These are phyloP conservation scores for Selaginella moellendorffii DNA, from an alignment of 75 land plant species.

Conservation along the genomic window DNA sequence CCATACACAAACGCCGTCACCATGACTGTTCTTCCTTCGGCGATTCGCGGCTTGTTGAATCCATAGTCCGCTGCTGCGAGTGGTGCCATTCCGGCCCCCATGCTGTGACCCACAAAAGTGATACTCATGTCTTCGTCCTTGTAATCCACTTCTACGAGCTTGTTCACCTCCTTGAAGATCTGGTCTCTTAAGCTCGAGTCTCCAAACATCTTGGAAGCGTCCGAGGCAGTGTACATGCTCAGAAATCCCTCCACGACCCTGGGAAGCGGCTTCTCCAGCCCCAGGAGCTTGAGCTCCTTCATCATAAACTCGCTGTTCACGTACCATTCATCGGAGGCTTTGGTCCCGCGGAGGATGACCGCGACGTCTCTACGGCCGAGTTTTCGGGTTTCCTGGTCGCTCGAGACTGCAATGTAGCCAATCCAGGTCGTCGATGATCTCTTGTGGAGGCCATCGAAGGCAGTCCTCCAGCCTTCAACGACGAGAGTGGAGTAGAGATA, in stretches of 20 bases:
- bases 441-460: background rate
- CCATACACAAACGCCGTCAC: background rate
- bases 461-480: background rate
- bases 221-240: background rate
- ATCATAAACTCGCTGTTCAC: background rate
- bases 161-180: background rate
- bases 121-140: background rate
- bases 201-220: background rate
- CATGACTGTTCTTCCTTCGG: background rate
- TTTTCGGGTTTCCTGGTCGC: background rate
- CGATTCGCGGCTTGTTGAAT: background rate
- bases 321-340: background rate
- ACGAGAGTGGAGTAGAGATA: constrained; percentile 38
- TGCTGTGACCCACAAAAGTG: constrained; percentile 6
- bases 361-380: constrained; percentile 1
- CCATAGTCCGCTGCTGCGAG: background rate
- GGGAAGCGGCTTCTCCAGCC: background rate
- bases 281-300: background rate
- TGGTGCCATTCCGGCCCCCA: background rate
- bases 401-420: constrained; percentile 5
- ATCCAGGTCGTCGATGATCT: background rate
- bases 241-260: background rate
- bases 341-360: background rate
- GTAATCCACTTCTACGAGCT: background rate
- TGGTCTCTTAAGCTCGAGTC: background rate